phyloP scores from a whole-genome alignment of 345 rosid species.

The Eucalyptus polybractea region DNA sequence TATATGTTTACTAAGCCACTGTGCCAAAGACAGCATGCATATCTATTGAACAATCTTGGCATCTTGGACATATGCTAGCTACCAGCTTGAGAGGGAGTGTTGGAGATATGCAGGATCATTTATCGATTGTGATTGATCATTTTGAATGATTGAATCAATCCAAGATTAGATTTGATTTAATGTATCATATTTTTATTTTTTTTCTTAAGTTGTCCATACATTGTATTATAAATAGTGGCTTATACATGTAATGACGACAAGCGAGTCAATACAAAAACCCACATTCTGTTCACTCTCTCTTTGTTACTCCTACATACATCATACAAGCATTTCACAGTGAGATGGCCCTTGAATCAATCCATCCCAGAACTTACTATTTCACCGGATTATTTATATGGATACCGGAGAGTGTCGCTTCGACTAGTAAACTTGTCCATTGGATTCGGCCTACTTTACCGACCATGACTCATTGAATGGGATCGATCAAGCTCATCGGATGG shows the following conservation, averaged over 20 bases:
- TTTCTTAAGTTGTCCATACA: too few relatives aligned
- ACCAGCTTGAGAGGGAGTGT: too few relatives aligned
- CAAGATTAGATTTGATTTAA: too few relatives aligned
- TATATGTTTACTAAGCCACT: not conserved
- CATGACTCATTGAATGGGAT: conserved; percentile 22
- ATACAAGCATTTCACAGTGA: not conserved
- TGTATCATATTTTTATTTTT: too few relatives aligned
- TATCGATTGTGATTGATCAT: too few relatives aligned
- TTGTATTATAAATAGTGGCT: too few relatives aligned
- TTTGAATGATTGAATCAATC: too few relatives aligned
- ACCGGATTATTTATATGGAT: not conserved
- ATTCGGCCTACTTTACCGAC: not conserved
- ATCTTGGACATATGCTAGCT: too few relatives aligned
- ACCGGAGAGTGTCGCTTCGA: not conserved
- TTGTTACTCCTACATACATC: not conserved
- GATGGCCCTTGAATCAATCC: not conserved
- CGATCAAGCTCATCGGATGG: conserved; percentile 52
- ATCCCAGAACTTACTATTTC: not conserved
- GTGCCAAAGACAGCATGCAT: not conserved
- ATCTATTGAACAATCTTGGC: not conserved
- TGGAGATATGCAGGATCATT: too few relatives aligned
- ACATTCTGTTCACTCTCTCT: too few relatives aligned
- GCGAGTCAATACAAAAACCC: too few relatives aligned
- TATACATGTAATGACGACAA: too few relatives aligned
- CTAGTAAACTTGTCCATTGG: not conserved